These are phyloP conservation scores for Kalmusia sp. DNA, from an alignment of 2,329 filamentous ascomycete species.

Conservation along the genomic window DNA sequence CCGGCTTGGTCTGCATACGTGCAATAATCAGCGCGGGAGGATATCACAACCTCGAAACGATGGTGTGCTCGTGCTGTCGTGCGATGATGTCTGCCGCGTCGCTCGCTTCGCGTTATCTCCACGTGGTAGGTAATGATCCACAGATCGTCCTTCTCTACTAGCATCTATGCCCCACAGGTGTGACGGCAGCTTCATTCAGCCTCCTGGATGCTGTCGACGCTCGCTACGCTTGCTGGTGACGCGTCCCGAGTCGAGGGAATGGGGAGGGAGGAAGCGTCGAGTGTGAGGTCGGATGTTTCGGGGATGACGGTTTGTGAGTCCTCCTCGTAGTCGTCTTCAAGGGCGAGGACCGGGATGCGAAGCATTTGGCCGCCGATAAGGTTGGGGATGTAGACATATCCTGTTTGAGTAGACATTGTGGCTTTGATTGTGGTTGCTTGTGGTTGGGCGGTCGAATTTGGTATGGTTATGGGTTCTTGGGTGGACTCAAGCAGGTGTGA, in stretches of 20 bases:
- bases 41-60: background rate
- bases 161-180: background rate
- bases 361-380: conserved; percentile 47
- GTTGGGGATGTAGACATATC: conserved; percentile 48
- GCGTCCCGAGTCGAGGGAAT: conserved; percentile 26
- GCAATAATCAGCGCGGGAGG: background rate
- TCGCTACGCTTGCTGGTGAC: conserved; percentile 36
- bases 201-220: conserved; percentile 31
- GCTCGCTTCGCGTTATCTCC: background rate
- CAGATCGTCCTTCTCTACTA: background rate
- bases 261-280: conserved; percentile 16
- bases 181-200: conserved; percentile 23
- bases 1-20: background rate
- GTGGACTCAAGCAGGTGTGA: background rate
- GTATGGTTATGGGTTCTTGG: background rate
- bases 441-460: conserved; percentile 5
- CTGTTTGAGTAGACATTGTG: conserved; percentile 36
- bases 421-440: background rate
- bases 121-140: conserved; percentile 1
- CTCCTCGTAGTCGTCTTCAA: conserved; percentile 30
- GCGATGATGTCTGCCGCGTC: conserved; percentile 8
- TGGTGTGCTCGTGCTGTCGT: background rate
- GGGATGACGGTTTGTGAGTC: conserved; percentile 19
- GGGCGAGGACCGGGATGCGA: conserved; percentile 33
- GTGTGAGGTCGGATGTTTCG: conserved; percentile 19